Evolutionary conservation across 163 green algal genomes (phyloP), one percentile per base, ranked within the genome.

Genomic region (Scenedesmus sp.): DNA sequence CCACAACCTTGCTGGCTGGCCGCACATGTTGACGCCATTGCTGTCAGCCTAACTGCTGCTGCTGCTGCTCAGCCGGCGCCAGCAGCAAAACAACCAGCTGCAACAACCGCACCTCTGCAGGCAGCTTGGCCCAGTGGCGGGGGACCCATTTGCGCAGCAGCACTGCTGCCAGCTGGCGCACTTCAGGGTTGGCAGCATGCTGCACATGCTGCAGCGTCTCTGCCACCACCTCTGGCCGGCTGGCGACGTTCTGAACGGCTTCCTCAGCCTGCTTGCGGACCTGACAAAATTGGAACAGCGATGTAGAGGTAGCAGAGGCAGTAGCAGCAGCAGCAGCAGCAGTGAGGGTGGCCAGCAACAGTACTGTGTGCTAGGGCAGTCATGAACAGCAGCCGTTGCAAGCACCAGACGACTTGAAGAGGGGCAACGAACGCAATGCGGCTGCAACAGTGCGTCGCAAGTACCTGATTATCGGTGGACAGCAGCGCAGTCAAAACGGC

Each of bases 121-220:
- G 3, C 0, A 97, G 91, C 66, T 95, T 95, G 52, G 62, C 87
- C 95, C 95, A 98, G 60, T 95, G 95, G 13, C 92, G 89, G 2
- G 86, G 91, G 15, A 97, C 93, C 34, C 93, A 88, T 76, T 97
- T 97, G 18, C 96, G 94, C 83, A 97, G 82, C 66, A 97, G 93
- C 59, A 98, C 94, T 10, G 96, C 96, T 3, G 95, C 92, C 88
- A 97, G 88, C 77, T 97, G 96, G 13, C 96, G 93, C n/a, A 97
- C 91, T 46, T 95, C 66, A 2, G 93, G 66, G 81, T 94, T 66
- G 13, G 88, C 54, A 54, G 86, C 83, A 15, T 84, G 16, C 46
- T 94, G 91, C 23, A 95, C 55, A 2, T 87, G 86, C 13, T 90
- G 26, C 84, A 97, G 86, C 57, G 97, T 88, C 82, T 95, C 93